Base-by-base conservation (phyloP, 352 stramenopile genomes). In the Globisporangium splendens region DNA sequence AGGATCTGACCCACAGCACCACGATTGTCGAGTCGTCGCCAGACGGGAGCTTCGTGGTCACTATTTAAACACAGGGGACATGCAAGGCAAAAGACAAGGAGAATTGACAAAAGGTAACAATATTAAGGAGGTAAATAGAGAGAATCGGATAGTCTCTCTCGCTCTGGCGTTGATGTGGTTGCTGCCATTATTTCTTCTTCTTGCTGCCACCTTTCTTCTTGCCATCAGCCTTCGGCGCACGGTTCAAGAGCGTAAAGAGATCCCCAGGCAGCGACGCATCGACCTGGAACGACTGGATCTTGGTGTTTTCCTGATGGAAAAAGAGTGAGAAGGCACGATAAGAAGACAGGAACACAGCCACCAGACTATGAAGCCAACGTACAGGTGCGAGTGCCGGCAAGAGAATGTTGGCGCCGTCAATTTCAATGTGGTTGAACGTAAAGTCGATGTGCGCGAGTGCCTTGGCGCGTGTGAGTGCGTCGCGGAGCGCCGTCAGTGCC, bases 391-490 rank as follows among this genome's bases (percentile, higher is more conserved):
- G 59, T 15, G 74, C 74, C 42, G 78, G 78, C 21, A 93, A 54
- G 13, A 93, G 51, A 12, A 90, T 62, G 22, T 75, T 68, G 11
- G 80, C 84, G 33, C 84, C 82, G 20, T 87, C 70, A 3, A 69
- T 50, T 41, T 91, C 84, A 43, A 93, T 93, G 4, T 72, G 57
- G 50, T 93, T 93, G 61, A 82, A 92, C 38, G 79, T 91, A 47
- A 93, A 78, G 35, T 93, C 81, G 15, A 93, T 77, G 18, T 88
- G 69, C 10, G 80, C 73, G 14, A 93, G 66, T 46, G 70, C 68
- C 56, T 92, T 92, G 69, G 78, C 79, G 15, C 75, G 70, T 47
- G 83, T 11, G 3, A 93, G 69, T 6, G 78, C 81, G 50, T 93
- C 80, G 0, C 77, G 66, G 57, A 93, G 92, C 11, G 77, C 69